Evolutionary conservation across 805 yeast genomes (phyloP), one percentile per base, ranked within the genome.

Genomic region (Candida ascalaphidarum): DNA sequence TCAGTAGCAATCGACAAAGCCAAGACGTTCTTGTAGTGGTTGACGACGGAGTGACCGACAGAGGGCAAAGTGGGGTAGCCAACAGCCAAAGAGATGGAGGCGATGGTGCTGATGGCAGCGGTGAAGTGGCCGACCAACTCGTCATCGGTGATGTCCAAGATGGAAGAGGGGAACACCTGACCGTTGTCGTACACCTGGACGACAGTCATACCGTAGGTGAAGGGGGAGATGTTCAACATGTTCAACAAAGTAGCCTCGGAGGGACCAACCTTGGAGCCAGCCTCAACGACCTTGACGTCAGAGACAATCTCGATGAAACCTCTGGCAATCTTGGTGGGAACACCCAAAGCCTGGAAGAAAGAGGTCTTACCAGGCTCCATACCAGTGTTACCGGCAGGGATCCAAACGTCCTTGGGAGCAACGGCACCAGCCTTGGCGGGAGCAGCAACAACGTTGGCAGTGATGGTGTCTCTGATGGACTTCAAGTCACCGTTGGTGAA

Each of bases 341-440:
- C 96, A 84, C 97, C 97, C 59, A 92, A 80, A 63, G 99, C 98
- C 80, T 92, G 99, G 97, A 92, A 92, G 94, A 92, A 92, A 64
- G 98, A 92, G 61, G 99, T 92, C 85, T 92, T 92, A 81, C 97
- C 97, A 71, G 99, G 99, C 76, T 92, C 98, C 95, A 92, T 88
- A 82, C 97, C 96, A 54, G 99, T 92, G 95, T 92, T 92, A 70
- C 95, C 94, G 55, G 97, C 97, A 64, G 94, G 94, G 51, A 92
- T 81, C 81, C 78, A 85, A 58, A 92, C 97, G 61, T 89, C 96
- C 65, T 66, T 81, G 67, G 97, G 97, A 58, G 99, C 96, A 61
- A 85, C 62, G 60, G 97, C 97, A 85, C 98, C 98, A 46, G 98
- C 94, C 74, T 88, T 88, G 59, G 99, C 99, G 70, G 99, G 99